phyloP scores from a whole-genome alignment of 1,284 basidiomycete species.

The Ustilago bromivora region DNA sequence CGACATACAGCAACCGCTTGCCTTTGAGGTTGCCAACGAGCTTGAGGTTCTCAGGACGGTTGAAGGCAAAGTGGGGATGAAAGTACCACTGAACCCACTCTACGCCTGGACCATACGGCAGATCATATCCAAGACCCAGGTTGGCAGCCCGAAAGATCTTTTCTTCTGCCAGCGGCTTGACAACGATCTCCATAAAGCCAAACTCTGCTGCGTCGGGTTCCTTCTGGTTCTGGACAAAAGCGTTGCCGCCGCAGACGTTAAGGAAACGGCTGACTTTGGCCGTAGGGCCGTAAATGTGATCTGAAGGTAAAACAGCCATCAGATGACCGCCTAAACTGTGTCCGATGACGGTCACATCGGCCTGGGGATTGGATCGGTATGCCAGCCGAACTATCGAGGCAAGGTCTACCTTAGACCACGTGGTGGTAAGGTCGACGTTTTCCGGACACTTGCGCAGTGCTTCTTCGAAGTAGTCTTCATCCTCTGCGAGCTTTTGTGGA shows the following conservation, averaged over 20 bases:
- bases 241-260: slow-evolving; percentile 61
- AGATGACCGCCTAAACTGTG: slow-evolving; percentile 60
- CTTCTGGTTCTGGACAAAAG: slow-evolving; percentile 50
- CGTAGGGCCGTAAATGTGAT: slow-evolving; percentile 44
- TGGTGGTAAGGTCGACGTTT: slow-evolving; percentile 49
- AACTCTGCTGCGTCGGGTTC: slow-evolving; percentile 50
- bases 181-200: slow-evolving; percentile 53
- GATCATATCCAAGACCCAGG: slow-evolving; percentile 57
- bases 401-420: slow-evolving; percentile 56
- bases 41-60: slow-evolving; percentile 40
- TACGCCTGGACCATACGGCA: slow-evolving; percentile 54
- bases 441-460: slow-evolving; percentile 47
- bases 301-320: slow-evolving; percentile 38
- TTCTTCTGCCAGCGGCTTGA: slow-evolving; percentile 54
- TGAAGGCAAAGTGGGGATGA: slow-evolving; percentile 58
- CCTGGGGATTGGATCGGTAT: slow-evolving; percentile 35
- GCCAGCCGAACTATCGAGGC: slow-evolving; percentile 49
- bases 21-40: slow-evolving; percentile 39
- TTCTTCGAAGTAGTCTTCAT: slow-evolving; percentile 51
- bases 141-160: slow-evolving; percentile 52
- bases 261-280: slow-evolving; percentile 49
- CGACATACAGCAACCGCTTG: slow-evolving; percentile 46
- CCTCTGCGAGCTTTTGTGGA: slow-evolving; percentile 41
- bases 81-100: slow-evolving; percentile 62
- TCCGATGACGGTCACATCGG: slow-evolving; percentile 50